Percentiles rank a stretch among this genome's conserved stretches.
Conservation (phyloP, 2,329 filamentous ascomycete species). For the Sporothrix sp. region DNA sequence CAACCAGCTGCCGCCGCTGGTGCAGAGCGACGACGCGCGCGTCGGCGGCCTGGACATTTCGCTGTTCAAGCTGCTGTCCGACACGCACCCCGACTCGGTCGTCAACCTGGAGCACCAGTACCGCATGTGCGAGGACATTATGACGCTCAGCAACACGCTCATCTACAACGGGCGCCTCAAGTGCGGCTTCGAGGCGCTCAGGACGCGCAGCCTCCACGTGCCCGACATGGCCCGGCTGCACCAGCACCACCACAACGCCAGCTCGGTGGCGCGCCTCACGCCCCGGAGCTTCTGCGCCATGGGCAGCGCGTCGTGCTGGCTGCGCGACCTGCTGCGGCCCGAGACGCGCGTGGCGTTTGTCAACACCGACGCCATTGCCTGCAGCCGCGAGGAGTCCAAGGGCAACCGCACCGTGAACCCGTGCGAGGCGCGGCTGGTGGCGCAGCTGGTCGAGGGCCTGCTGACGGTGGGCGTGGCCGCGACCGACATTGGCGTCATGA, state of each 20-base stretch:
- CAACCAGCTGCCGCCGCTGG: conserved; percentile 87
- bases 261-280: conserved; percentile 18
- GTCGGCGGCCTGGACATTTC: conserved; percentile 83
- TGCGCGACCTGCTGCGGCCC: conserved; percentile 61
- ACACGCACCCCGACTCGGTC: conserved; percentile 76
- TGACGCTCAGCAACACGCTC: conserved; percentile 83
- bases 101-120: conserved; percentile 94
- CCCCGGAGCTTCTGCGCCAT: conserved; percentile 43
- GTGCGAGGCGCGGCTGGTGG: conserved; percentile 67
- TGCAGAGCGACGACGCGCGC: conserved; percentile 82
- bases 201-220: conserved; percentile 56
- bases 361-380: conserved; percentile 70
- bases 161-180: conserved; percentile 89
- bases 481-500: conserved; percentile 82
- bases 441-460: conserved; percentile 71
- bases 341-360: conserved; percentile 71
- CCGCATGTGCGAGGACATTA: conserved; percentile 95
- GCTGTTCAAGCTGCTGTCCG: conserved; percentile 87
- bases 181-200: conserved; percentile 73
- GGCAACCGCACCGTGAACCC: conserved; percentile 84
- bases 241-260: conserved; percentile 42
- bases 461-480: conserved; percentile 65
- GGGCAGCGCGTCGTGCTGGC: conserved; percentile 53
- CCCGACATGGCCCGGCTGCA: conserved; percentile 54
- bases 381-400: conserved; percentile 61